Evolutionary conservation across 345 rosid species (phyloP), one percentile per base, ranked within the genome.

Genomic region (Balakata baccata): DNA sequence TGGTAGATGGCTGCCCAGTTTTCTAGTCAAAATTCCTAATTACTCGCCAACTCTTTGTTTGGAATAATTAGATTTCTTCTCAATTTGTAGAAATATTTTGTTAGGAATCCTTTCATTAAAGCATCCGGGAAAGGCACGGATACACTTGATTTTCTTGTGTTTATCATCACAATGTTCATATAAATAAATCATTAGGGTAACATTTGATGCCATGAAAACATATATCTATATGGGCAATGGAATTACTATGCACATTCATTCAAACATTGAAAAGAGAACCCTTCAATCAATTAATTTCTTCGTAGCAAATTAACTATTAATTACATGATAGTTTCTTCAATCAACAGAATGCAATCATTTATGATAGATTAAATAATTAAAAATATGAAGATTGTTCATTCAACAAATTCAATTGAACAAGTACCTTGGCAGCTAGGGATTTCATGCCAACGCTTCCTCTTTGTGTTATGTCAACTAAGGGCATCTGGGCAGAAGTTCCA

Each of bases 1-100:
- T 47, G 0, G 52, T 72, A 47, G 81, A 81, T 43, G 95, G 92
- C 18, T 93, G 97, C 76, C 97, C 93, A 3, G 84, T 85, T 47
- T 63, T 50, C 53, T 80, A 72, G 78, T 67, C 37, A 38, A 64
- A 14, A 17, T 51, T 43, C 10, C 10, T 45, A 41, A 10, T 5
- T 64, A 43, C 7, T 43, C 47, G 7, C 9, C 13, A 49, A 2
- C 11, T 66, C 38, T 50, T 49, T 66, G 9, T 49, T 66, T 5
- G 6, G n/a, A 10, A 7, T 11, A 66, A 23, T 14, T 23, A 49
- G 17, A 16, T 23, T 25, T 47, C 52, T 22, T 46, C 4, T 59
- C 17, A 29, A 25, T 46, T 2, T 66, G 41, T 66, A 25, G 7
- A 43, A 47, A 47, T 49, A 66, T 49, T 12, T 49, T 25, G 54